These are phyloP conservation scores for Candida maris DNA, from an alignment of 805 yeast genomes.

Conservation along the genomic window DNA sequence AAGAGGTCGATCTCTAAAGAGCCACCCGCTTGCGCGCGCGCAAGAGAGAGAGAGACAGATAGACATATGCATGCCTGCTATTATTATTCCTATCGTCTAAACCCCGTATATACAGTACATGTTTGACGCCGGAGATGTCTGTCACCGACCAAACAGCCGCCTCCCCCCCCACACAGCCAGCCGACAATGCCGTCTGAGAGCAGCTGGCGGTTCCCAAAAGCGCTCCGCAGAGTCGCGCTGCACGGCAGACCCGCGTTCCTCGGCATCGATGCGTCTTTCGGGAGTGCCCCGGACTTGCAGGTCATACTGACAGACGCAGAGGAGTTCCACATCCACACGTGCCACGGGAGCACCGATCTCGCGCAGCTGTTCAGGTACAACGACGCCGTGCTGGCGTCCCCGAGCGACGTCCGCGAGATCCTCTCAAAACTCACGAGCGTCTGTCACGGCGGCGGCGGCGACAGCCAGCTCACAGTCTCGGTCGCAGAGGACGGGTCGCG, in stretches of 20 bases:
- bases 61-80: too few relatives aligned
- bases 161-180: too few relatives aligned
- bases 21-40: too few relatives aligned
- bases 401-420: neutral
- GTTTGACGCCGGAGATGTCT: too few relatives aligned
- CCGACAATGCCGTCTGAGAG: neutral
- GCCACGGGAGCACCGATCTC: constrained; percentile 3
- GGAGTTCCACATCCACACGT: constrained; percentile 6
- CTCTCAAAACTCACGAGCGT: neutral
- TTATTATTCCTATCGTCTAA: too few relatives aligned
- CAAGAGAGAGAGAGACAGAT: too few relatives aligned
- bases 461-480: neutral
- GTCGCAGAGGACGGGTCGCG: neutral
- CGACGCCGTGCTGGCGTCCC: constrained; percentile 5
- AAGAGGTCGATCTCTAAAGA: too few relatives aligned
- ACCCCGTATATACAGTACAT: too few relatives aligned
- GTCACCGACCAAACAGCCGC: too few relatives aligned
- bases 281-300: neutral
- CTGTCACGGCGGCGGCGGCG: neutral
- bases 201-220: neutral
- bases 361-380: constrained; percentile 8
- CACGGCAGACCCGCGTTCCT: neutral
- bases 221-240: neutral
- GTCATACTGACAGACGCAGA: constrained; percentile 8
- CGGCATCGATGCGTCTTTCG: constrained; percentile 1